Base-by-base conservation (phyloP, 495 filamentous ascomycete genomes). In the Hypoxylon trugodes region DNA sequence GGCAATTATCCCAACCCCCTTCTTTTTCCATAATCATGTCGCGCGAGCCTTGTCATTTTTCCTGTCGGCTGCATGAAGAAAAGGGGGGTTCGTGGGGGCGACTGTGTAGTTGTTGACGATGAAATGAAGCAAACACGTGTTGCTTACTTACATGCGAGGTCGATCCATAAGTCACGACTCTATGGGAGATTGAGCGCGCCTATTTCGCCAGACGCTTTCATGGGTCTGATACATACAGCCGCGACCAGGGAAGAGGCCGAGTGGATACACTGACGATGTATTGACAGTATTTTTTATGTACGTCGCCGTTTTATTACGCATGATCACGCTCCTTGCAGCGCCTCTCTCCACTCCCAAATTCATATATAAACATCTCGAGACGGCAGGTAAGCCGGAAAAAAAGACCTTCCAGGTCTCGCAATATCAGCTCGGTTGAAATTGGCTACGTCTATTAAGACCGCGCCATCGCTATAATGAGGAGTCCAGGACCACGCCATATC, bases 251-350 rank as follows among this genome's bases (percentile, higher is more conserved):
- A 52, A 24, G 10, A 24, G 40, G 33, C 10, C 19, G 49, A 28
- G 51, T 56, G 56, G 50, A 22, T 61, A 60, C 51, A 15, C 51
- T 66, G 56, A 61, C 46, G 50, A 61, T 22, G 50, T 5, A 24
- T 28, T 60, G 53, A 42, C 52, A 35, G 15, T 41, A 33, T 36
- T 22, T 33, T 6, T 12, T 38, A 40, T 54, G 15, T 26, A 47
- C 33, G 48, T 54, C 41, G 18, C 9, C 9, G 28, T 50, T 50
- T 12, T 52, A 41, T 59, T 35, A 53, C 30, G 46, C 16, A 51
- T 52, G 15, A 12, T 33, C 42, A 15, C 37, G 35, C 16, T 6
- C 37, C 19, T 28, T 26, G 16, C 28, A 13, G 28, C 37, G 30
- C 19, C 12, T 47, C 6, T 2, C 19, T 21, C 3, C 15, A 10